A percentile compares a stretch with the other conserved stretches of the same genome.
Conservation (phyloP, 768 basidiomycete species). For the Kwoniella botswanensis region DNA sequence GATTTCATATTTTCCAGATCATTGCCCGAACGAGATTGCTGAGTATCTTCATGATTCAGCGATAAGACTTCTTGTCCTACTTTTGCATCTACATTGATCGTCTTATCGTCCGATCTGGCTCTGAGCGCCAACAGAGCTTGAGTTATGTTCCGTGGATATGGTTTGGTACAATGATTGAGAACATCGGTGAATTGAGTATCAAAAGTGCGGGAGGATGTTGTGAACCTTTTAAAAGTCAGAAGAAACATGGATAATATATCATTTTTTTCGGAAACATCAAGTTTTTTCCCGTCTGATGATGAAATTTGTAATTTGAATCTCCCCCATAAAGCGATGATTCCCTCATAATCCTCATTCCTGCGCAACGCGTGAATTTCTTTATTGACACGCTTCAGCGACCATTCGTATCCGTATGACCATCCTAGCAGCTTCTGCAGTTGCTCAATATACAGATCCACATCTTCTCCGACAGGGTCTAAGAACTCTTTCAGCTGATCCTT, state of each 20-base stretch:
- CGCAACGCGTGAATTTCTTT: conserved; percentile 8
- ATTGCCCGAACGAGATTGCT: neutral
- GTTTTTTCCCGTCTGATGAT: neutral
- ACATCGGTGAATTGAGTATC: conserved; percentile 4
- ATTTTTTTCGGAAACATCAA: neutral
- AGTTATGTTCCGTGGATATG: conserved; percentile 6
- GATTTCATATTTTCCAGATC: conserved; percentile 63
- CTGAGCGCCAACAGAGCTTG: conserved; percentile 19
- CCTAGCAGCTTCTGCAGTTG: neutral
- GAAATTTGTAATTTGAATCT: neutral
- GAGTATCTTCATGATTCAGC: conserved; percentile 19
- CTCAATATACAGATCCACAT: neutral
- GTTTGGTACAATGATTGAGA: conserved; percentile 10
- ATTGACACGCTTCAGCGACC: neutral
- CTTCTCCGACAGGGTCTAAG: neutral
- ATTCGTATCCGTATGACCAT: neutral
- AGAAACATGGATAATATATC: conserved; percentile 22
- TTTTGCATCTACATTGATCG: neutral
- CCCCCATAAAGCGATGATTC: conserved; percentile 14
- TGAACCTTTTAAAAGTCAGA: conserved; percentile 12
- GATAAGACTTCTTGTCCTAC: conserved; percentile 17
- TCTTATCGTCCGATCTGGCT: conserved; percentile 8
- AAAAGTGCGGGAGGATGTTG: neutral
- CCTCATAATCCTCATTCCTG: conserved; percentile 11
- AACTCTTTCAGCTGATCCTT: conserved; percentile 4